phyloP scores from a whole-genome alignment of 1,284 basidiomycete species.

The Austroboletus olivaceoglutinosus region DNA sequence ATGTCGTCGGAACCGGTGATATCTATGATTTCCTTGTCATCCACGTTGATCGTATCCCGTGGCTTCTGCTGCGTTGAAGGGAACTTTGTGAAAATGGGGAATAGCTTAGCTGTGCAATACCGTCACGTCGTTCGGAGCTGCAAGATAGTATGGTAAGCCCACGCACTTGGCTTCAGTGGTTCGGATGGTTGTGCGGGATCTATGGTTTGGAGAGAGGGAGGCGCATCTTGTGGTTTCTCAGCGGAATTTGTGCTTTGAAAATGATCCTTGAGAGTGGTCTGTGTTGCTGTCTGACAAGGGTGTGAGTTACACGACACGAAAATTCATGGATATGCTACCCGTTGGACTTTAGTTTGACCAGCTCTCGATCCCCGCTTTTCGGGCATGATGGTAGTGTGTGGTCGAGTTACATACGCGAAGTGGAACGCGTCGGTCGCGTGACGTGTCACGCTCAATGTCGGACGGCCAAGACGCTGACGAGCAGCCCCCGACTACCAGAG shows the following conservation, averaged over 20 bases:
- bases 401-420: background rate
- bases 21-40: constrained; percentile 18
- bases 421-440: constrained; percentile 28
- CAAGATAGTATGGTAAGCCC: background rate
- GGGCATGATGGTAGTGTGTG: constrained; percentile 13
- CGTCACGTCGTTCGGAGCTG: background rate
- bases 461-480: constrained; percentile 8
- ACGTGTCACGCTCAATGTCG: constrained; percentile 24
- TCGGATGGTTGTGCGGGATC: background rate
- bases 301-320: constrained; percentile 7
- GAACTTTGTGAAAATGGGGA: constrained; percentile 25
- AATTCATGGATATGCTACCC: constrained; percentile 13
- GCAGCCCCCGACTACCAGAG: constrained; percentile 14
- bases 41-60: constrained; percentile 1
- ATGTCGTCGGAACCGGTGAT: constrained; percentile 17
- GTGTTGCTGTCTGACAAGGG: constrained; percentile 17
- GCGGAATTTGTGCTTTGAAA: constrained; percentile 23
- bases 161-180: constrained; percentile 20
- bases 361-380: constrained; percentile 26
- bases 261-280: constrained; percentile 26
- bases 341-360: constrained; percentile 8
- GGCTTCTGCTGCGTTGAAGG: constrained; percentile 3
- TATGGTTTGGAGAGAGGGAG: background rate
- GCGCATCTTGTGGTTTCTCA: constrained; percentile 1
- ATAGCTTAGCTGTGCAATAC: constrained; percentile 26